Base-by-base conservation (phyloP, 495 filamentous ascomycete species). In the Apiosordaria backusii region DNA sequence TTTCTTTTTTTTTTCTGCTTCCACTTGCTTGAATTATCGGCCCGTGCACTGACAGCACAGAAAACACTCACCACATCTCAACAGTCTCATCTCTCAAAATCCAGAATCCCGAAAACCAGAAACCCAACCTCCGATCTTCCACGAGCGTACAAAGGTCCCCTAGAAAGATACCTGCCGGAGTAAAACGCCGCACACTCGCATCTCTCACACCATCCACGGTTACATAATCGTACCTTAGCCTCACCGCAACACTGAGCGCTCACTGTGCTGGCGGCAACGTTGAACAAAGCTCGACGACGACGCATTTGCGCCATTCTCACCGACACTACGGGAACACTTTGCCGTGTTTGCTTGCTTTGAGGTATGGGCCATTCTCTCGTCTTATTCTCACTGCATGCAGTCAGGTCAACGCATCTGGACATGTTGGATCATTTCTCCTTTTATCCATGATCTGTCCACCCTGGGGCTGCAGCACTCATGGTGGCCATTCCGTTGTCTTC, bases 141-240 rank as follows among this genome's bases (percentile, higher is more conserved):
- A 45, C 35, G 35, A 45, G 35, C n/a, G n/a, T n/a, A n/a, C n/a
- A n/a, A n/a, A n/a, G n/a, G n/a, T n/a, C n/a, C n/a, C n/a, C 35
- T 45, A 45, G 9, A 45, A 45, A 45, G 35, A 18, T 45, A 45
- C 35, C 35, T 45, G 35, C 35, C 35, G 35, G 9, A 45, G 13
- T 45, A 7, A 7, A 45, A 59, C 57, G 57, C 57, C 57, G 57
- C 57, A 59, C 57, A 29, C 57, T 9, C 22, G 57, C 57, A 59
- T 59, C 57, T 59, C 57, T 59, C 4, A 55, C 53, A 55, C 22
- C 53, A 55, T 55, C 53, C 35, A 45, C 35, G 35, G 35, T 45
- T 45, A 45, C 35, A 45, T 45, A 45, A 35, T 35, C 29, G 5
- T 6, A 45, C 16, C 35, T 13, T 45, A 45, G 35, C 35, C 35